phyloP scores from a whole-genome alignment of 495 filamentous ascomycete genomes.

The Baudoinia panamericana region DNA sequence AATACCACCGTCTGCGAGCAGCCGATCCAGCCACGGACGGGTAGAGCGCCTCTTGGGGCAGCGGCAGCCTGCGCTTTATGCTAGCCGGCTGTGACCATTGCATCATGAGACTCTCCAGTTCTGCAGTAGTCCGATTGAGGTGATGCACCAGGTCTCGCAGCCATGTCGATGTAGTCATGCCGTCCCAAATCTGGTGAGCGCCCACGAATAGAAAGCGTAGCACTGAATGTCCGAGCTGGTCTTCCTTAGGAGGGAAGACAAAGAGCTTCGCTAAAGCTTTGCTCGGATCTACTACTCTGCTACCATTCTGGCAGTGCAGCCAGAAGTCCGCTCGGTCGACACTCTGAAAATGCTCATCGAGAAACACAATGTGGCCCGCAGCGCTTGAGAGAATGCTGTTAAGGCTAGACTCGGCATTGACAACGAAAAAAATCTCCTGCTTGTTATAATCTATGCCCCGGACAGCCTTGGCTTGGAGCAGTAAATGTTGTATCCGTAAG shows the following conservation, averaged over 20 bases:
- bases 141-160: conserved; percentile 24
- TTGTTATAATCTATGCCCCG: neutral
- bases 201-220: conserved; percentile 22
- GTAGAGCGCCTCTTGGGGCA: conserved; percentile 31
- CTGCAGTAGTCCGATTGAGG: conserved; percentile 21
- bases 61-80: conserved; percentile 20
- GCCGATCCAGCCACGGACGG: conserved; percentile 22
- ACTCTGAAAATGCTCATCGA: conserved; percentile 23
- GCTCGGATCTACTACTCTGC: conserved; percentile 23
- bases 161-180: conserved; percentile 26
- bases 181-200: conserved; percentile 27
- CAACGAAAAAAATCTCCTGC: conserved; percentile 9
- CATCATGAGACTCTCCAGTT: conserved; percentile 4
- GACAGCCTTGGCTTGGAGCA: conserved; percentile 22
- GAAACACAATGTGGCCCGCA: conserved; percentile 19
- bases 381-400: conserved; percentile 17
- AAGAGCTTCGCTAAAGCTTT: conserved; percentile 25
- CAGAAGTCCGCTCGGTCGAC: conserved; percentile 25
- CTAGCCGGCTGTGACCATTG: conserved; percentile 1
- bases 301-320: conserved; percentile 25
- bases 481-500: conserved; percentile 25
- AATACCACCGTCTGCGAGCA: conserved; percentile 29
- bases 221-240: conserved; percentile 14
- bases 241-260: conserved; percentile 20
- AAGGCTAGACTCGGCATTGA: conserved; percentile 14